Conservation (phyloP, 441 rosid species). For the Syzygium syzygioides region DNA sequence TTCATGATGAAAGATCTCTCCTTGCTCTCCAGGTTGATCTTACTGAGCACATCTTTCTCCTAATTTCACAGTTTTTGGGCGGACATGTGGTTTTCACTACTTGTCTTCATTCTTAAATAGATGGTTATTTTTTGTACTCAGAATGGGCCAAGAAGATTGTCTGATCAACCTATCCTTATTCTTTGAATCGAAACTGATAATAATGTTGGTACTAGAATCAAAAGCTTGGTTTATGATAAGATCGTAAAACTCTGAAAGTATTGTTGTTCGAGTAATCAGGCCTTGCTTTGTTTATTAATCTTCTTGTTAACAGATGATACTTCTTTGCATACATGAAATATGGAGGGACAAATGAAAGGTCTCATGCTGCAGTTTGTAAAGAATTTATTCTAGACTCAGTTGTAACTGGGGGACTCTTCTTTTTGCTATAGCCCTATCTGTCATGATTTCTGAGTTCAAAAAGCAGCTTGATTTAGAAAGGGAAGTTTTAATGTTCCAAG, state of each 20-base stretch:
- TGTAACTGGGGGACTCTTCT: background rate
- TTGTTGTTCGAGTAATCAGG: background rate
- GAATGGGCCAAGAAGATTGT: background rate
- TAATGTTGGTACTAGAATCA: background rate
- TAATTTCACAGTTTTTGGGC: background rate
- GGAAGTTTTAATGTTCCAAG: background rate
- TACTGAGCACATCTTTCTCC: background rate
- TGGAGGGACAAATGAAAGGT: background rate
- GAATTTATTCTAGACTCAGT: background rate
- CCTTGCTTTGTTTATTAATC: background rate
- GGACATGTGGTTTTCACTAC: background rate
- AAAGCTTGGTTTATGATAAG: background rate
- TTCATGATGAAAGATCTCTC: constrained; percentile 97
- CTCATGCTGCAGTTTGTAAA: background rate
- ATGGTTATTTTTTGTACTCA: background rate
- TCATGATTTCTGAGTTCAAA: background rate
- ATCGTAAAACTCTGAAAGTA: background rate
- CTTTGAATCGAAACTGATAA: background rate
- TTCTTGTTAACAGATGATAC: background rate
- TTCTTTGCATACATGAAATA: background rate
- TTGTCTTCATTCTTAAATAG: background rate
- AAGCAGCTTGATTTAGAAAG: background rate
- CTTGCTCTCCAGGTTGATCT: constrained; percentile 82
- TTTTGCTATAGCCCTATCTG: background rate
- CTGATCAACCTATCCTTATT: background rate